Base-by-base conservation (phyloP, 2,329 filamentous ascomycete genomes). In the Arachnomyces sp. region DNA sequence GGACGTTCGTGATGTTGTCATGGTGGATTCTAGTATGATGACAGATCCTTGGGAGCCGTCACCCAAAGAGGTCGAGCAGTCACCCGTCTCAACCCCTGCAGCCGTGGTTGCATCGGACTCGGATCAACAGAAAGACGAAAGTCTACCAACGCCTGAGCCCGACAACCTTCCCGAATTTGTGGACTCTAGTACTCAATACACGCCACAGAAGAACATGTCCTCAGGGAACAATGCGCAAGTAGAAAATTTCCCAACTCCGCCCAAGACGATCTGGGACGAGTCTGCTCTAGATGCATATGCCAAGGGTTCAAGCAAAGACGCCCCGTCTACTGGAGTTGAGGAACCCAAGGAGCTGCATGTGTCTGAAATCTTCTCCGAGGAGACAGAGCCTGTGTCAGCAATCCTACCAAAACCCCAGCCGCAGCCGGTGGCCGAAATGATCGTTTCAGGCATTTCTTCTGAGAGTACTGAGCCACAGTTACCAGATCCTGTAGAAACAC, bases 21-120 rank as follows among this genome's bases (percentile, higher is more conserved):
- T 79, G 75, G 72, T 80, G 25, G 77, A 81, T 54, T 72, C 73
- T 37, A 69, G 69, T 32, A 73, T 74, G 47, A 82, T 81, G 77
- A 82, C 78, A 6, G 78, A 82, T 37, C 67, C 73, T 16, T 75
- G 71, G 72, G 61, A 67, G 43, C 66, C 66, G 18, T 56, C 62
- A 38, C 21, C 21, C 5, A 25, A 25, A 9, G 21, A 25, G 21
- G 21, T 25, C 21, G 21, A 25, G 9, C 21, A 25, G 21, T 9
- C 21, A 25, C 5, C 21, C 21, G 16, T 38, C 16, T 36, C 45
- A 9, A 17, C 42, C 17, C 37, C 39, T 34, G 47, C 52, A 12
- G 40, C 47, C 28, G 49, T 52, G 21, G 21, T 25, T 25, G 21
- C 21, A 5, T 25, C 9, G 21, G 5, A 9, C 21, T 25, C 21